Evolutionary conservation across 371 early-diverging fungal species (phyloP), one percentile per base, ranked within the genome.

Genomic region (Amoeboaphelidium occidentale): DNA sequence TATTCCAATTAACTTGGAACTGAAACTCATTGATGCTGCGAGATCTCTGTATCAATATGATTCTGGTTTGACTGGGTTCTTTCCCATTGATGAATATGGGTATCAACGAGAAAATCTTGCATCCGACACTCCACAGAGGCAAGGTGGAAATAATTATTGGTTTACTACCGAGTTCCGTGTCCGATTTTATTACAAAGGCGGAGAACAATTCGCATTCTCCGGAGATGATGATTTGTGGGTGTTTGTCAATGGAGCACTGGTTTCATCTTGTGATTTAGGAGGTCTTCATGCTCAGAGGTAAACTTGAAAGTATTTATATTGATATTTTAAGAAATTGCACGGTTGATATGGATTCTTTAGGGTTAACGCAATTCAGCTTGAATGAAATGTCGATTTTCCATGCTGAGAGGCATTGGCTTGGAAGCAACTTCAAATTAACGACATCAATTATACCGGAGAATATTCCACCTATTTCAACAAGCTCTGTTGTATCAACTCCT

Each of bases 141-240:
- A 25, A 20, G 13, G 42, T 17, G 20, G 21, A 51, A 49, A 42
- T 26, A 42, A 43, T 49, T 43, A 25, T 25, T 28, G 42, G 26
- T 27, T 6, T 25, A 53, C 50, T n/a, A 53, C 53, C 10, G 23
- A 53, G 17, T 17, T 53, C n/a, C 10, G 20, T 13, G 24, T 27
- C 27, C 21, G 2, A 4, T 53, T 53, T 26, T 53, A 24, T 23
- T 53, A 53, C 28, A 23, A 42, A 25, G 55, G 55, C 26, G 55
- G 55, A 27, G 55, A 55, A 27, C 13, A 28, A 3, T 55, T 55
- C 23, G 13, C 27, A 14, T 55, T 55, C 46, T 6, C 17, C 0
- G 55, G 55, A 1, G 55, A 55, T 43, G 55, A 55, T 44, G 55
- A 55, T 39, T 21, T 55, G 2, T 55, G 52, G 53, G 54, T 55